These are phyloP conservation scores for Luzula sylvatica DNA, from an alignment of 176 grass and related monocot genomes.

Conservation along the genomic window DNA sequence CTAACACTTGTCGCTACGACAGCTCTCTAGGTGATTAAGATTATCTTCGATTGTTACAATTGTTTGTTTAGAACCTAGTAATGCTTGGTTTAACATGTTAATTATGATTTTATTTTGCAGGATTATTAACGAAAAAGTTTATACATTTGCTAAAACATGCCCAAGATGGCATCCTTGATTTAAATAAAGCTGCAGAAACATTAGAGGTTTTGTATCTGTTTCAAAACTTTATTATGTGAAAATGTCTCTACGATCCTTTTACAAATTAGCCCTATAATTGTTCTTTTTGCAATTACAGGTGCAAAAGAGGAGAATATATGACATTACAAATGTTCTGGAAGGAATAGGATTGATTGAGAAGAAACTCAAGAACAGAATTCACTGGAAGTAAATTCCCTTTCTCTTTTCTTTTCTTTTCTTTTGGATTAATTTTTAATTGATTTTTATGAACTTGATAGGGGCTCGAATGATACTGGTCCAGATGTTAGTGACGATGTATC, in stretches of 20 bases:
- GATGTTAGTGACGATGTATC: constrained; percentile 45
- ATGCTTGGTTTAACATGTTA: background rate
- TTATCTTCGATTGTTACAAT: background rate
- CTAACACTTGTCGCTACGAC: constrained; percentile 54
- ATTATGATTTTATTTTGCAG: constrained; percentile 34
- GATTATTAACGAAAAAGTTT: constrained; percentile 73
- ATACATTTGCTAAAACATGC: constrained; percentile 70
- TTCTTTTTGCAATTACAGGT: constrained; percentile 45
- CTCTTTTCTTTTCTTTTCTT: constrained; percentile 5
- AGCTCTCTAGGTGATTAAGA: constrained; percentile 71
- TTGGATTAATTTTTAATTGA: constrained; percentile 27
- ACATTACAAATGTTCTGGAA: constrained; percentile 99
- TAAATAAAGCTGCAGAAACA: constrained; percentile 66
- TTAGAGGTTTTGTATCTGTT: constrained; percentile 34
- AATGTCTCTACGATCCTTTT: background rate
- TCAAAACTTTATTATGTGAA: constrained; percentile 15
- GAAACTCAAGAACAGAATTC: constrained; percentile 75
- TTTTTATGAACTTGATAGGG: constrained; percentile 32
- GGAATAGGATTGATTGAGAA: constrained; percentile 91
- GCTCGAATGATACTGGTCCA: constrained; percentile 35
- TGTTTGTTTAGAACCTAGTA: background rate
- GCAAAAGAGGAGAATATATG: constrained; percentile 86
- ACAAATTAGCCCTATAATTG: constrained; percentile 1
- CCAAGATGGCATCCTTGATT: constrained; percentile 69
- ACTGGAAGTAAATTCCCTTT: constrained; percentile 57